Conservation (phyloP, 2,329 filamentous ascomycete species). For the Nothophaeocryptopus gaeumannii region DNA sequence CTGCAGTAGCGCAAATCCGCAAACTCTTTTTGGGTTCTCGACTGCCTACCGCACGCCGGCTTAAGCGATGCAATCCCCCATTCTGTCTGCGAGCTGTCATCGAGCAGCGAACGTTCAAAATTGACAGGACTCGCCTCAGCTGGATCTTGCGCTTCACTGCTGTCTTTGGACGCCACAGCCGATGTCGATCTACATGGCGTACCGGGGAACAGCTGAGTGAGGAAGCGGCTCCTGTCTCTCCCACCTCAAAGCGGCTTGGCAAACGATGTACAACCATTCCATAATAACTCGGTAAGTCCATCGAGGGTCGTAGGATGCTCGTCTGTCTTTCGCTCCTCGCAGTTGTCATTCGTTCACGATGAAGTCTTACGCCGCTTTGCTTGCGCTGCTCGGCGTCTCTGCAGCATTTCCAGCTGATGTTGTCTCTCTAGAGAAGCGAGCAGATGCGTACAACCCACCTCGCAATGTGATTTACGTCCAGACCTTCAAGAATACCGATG, state of each 20-base stretch:
- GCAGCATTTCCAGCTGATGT: constrained; percentile 4
- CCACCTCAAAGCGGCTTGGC: not conserved
- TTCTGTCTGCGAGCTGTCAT: constrained; percentile 1
- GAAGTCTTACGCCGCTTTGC: not conserved
- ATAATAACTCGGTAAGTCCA: not conserved
- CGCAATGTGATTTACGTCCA: constrained; percentile 29
- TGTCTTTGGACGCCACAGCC: not conserved
- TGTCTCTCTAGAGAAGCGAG: constrained; percentile 4
- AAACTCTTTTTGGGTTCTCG: constrained; percentile 14
- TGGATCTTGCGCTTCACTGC: not conserved
- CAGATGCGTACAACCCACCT: constrained; percentile 18
- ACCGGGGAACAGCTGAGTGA: not conserved
- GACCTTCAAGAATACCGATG: constrained; percentile 25
- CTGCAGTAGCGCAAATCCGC: constrained; percentile 5
- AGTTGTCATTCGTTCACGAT: not conserved
- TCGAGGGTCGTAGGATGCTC: not conserved
- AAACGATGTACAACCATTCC: not conserved
- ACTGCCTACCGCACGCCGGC: constrained; percentile 6
- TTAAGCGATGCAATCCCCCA: not conserved
- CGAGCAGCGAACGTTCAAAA: constrained; percentile 1
- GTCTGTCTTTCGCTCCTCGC: not conserved
- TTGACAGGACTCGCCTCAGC: constrained; percentile 1
- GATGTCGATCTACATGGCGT: not conserved
- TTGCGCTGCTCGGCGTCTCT: constrained; percentile 7
- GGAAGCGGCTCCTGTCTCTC: no score